phyloP scores from a whole-genome alignment of 495 filamentous ascomycete genomes.

The Baudoinia panamericana region DNA sequence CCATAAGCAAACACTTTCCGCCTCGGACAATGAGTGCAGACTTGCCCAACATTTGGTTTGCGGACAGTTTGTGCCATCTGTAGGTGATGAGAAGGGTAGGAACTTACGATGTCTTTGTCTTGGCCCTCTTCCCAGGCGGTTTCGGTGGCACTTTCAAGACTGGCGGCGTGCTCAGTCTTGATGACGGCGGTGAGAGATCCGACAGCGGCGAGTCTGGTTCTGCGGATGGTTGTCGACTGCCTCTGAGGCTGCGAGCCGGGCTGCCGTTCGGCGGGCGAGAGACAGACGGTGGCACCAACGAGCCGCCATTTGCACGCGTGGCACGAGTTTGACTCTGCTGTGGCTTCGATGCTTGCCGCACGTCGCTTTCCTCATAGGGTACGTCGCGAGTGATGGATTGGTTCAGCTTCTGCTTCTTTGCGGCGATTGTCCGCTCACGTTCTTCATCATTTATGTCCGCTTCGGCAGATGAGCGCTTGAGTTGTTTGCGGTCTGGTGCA shows the following conservation, averaged over 20 bases:
- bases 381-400: slow-evolving; percentile 17
- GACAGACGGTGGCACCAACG: slow-evolving; percentile 10
- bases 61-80: too few species aligned
- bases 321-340: background rate
- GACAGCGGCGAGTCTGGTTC: slow-evolving; percentile 17
- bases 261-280: slow-evolving; percentile 1
- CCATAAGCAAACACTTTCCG: slow-evolving; percentile 8
- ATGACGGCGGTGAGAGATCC: slow-evolving; percentile 10
- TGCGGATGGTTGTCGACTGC: slow-evolving; percentile 2
- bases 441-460: slow-evolving; percentile 18
- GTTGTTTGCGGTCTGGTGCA: slow-evolving; percentile 11
- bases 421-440: slow-evolving; percentile 8
- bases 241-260: background rate
- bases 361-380: slow-evolving; percentile 21
- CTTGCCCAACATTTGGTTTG: too few species aligned
- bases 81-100: slow-evolving; percentile 11
- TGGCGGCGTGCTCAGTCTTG: slow-evolving; percentile 17
- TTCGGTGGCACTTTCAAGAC: slow-evolving; percentile 37
- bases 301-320: background rate
- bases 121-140: slow-evolving; percentile 35
- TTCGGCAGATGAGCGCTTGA: slow-evolving; percentile 16
- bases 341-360: slow-evolving; percentile 4
- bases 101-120: slow-evolving; percentile 61
- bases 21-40: too few species aligned
- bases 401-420: slow-evolving; percentile 21